Evolutionary conservation across 2,329 filamentous ascomycete species (phyloP).

Genomic region (Claviceps sp.): DNA sequence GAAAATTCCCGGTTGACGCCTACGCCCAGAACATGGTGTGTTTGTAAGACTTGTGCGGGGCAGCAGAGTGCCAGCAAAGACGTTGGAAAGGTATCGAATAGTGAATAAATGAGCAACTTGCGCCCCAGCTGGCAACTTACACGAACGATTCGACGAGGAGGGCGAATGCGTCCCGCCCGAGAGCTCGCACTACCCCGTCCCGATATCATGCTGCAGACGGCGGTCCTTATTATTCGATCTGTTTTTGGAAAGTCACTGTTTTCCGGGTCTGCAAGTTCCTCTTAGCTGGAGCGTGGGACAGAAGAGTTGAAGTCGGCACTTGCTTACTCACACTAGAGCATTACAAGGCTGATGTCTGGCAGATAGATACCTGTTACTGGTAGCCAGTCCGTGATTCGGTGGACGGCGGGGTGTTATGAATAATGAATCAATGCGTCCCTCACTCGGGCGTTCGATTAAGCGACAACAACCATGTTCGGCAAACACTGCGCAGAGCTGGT

Average conservation of each 20-base stretch:
- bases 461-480: not conserved
- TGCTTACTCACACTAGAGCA: not conserved
- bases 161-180: conserved; percentile 26
- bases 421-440: no score
- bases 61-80: not conserved
- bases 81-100: not conserved
- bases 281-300: not conserved
- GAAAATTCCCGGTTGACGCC: not conserved
- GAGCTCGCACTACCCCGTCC: conserved; percentile 31
- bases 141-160: conserved; percentile 28
- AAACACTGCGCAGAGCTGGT: not conserved
- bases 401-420: not conserved
- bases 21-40: not conserved
- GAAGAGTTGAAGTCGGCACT: not conserved
- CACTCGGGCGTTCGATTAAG: not conserved
- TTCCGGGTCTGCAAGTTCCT: not conserved
- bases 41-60: not conserved
- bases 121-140: conserved; percentile 18
- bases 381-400: not conserved
- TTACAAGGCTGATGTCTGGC: not conserved
- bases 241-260: not conserved
- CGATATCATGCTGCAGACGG: conserved; percentile 28
- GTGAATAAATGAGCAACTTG: not conserved
- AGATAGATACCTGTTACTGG: not conserved
- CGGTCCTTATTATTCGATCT: not conserved